Evolutionary conservation across 176 grass and related monocot genomes (phyloP), one percentile per base, ranked within the genome.

Genomic region (Phyllostachys edulis): DNA sequence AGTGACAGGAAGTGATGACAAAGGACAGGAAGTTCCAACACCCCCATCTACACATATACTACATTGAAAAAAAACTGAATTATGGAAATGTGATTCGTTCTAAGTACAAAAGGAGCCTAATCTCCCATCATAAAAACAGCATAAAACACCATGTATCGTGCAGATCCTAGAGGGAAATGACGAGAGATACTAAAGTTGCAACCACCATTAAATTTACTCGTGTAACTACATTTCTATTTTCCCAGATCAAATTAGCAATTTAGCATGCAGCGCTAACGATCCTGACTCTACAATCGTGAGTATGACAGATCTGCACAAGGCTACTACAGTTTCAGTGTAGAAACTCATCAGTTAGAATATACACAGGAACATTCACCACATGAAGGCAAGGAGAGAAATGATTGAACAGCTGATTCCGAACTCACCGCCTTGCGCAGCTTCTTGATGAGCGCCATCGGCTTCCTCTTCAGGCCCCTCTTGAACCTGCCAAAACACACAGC

Each of bases 391-490:
- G 5, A 5, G 23, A 2, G n/a, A 64, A 16, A 42, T 2, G 0
- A 66, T 14, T 9, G 29, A 42, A 14, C 7, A 14, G 4, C 3
- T 16, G 20, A 15, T 37, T 62, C 12, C 14, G 18, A 73, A 86
- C 91, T 87, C 55, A 97, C 94, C 71, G 94, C 92, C 87, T 94
- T 97, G 80, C 94, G 94, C 59, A 97, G 87, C 81, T 97, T 97
- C 94, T 97, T 97, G 80, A 97, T 87, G 77, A 97, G 77, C 29
- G 92, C 94, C 94, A 97, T 91, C 21, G 94, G 94, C 94, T 97
- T 97, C 90, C 94, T 89, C 92, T 97, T 97, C 38, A 97, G 77
- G 11, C 94, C 92, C 78, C 94, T 90, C 88, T 94, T 88, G 59
- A 97, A 97, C 94, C 94, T 97, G 63, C 27, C 5, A 3, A 1